Base-by-base conservation (phyloP, 2,329 filamentous ascomycete species). In the Aspergillus versicolor region DNA sequence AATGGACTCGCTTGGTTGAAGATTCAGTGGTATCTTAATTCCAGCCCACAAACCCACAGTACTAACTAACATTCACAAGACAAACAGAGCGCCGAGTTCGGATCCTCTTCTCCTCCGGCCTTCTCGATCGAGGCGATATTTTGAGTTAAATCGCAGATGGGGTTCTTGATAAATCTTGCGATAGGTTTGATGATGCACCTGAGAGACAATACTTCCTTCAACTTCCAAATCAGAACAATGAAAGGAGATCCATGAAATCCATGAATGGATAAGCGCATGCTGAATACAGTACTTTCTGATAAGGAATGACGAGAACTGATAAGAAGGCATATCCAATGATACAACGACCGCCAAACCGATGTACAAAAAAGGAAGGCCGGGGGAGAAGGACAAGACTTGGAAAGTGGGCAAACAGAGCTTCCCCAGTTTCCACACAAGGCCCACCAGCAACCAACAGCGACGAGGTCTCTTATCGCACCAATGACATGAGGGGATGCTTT, bases 281-380 rank as follows among this genome's bases (percentile, higher is more conserved):
- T n/a, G 5, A 4, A 37, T 37, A 2, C 15, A n/a, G n/a, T n/a
- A 19, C 17, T 19, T 19, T 19, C 45, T 42, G 47, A 55, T 49
- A 55, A 55, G 37, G 9, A 11, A 30, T 30, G 27, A 30, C 9
- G 27, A 4, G 11, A 11, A 30, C 27, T 11, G 27, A 30, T 30
- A 30, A 30, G 27, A 48, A 54, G 19, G 5, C 7, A 30, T n/a
- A 37, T 37, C 34, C 34, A 37, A 37, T 37, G 34, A 37, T n/a
- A 7, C 34, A n/a, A 7, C 34, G 34, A 15, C 15, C 12, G 34
- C 12, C 34, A n/a, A n/a, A 37, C 15, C 34, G 17, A 17, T 46
- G 37, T 12, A 22, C 61, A 32, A 62, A 64, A 68, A 54, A 49
- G 63, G 65, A 65, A 66, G 63, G 49, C 51, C 56, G 55, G 51